Evolutionary conservation across 164 flowering plant species (phyloP).

Genomic region (Liriodendron chinense): DNA sequence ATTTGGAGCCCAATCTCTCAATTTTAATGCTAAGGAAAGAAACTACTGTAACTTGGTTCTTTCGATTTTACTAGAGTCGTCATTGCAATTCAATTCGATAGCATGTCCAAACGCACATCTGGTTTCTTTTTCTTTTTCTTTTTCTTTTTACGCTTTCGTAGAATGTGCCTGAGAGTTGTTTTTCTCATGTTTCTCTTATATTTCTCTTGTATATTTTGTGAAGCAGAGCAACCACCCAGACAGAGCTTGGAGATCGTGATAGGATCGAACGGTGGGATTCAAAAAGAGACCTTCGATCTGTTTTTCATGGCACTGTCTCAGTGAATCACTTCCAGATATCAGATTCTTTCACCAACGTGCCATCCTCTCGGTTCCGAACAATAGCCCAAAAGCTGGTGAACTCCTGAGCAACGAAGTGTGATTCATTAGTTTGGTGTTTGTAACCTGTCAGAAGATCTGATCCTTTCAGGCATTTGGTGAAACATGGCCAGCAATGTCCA

Average conservation of each 20-base stretch:
- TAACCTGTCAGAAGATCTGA: neutral
- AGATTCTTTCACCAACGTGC: neutral
- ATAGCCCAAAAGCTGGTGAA: neutral
- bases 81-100: too few relatives aligned
- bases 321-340: neutral
- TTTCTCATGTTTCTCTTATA: neutral
- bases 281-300: neutral
- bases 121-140: too few relatives aligned
- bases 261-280: neutral
- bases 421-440: neutral
- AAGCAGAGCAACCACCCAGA: neutral
- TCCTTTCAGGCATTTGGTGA: neutral
- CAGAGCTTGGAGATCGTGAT: neutral
- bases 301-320: neutral
- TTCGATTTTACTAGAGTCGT: too few relatives aligned
- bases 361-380: neutral
- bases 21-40: too few relatives aligned
- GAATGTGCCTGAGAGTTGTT: neutral
- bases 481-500: conserved; percentile 28
- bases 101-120: too few relatives aligned
- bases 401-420: neutral
- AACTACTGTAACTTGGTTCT: too few relatives aligned
- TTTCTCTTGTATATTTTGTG: neutral
- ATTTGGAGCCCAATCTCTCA: too few relatives aligned
- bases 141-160: too few relatives aligned